A percentile compares a stretch with the other conserved stretches of the same genome.
phyloP scores from a whole-genome alignment of 2,329 filamentous ascomycete species.

The Septoria linicola region DNA sequence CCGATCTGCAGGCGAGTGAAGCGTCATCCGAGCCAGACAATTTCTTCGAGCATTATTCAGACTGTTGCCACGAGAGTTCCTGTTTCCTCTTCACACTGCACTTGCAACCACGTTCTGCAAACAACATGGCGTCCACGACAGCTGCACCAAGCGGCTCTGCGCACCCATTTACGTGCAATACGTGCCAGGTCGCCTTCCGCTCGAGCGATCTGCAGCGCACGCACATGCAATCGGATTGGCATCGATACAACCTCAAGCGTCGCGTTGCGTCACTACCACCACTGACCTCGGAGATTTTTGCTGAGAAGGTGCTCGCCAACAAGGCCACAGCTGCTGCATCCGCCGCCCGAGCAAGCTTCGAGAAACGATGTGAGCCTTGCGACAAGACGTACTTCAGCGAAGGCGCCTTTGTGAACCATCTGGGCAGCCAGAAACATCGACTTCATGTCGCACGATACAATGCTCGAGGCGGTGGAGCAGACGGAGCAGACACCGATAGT shows the following conservation, averaged over 20 bases:
- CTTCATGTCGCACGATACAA: conserved; percentile 58
- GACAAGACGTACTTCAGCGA: conserved; percentile 94
- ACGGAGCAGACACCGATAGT: conserved; percentile 62
- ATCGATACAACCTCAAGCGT: conserved; percentile 86
- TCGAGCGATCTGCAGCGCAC: conserved; percentile 88
- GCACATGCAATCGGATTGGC: conserved; percentile 95
- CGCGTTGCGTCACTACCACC: conserved; percentile 87
- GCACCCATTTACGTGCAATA: conserved; percentile 97
- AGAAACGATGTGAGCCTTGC: conserved; percentile 78
- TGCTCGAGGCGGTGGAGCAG: conserved; percentile 45
- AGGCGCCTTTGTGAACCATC: conserved; percentile 90
- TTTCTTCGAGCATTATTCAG: too few relatives aligned
- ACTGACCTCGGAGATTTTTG: conserved; percentile 87
- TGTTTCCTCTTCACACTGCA: neutral
- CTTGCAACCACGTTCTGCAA: neutral
- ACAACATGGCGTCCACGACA: conserved; percentile 20
- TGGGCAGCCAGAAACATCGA: conserved; percentile 88
- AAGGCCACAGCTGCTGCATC: conserved; percentile 81
- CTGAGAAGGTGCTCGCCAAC: conserved; percentile 90
- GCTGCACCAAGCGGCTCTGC: too few relatives aligned
- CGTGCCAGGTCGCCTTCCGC: conserved; percentile 94
- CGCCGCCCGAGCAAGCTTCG: conserved; percentile 83
- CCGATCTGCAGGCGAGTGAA: too few relatives aligned
- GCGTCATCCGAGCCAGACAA: too few relatives aligned
- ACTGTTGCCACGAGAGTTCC: too few relatives aligned